A percentile compares a stretch with the other conserved stretches of the same genome.
Conservation (phyloP, 2,329 filamentous ascomycete species). For the Fusarium sulawesiense region DNA sequence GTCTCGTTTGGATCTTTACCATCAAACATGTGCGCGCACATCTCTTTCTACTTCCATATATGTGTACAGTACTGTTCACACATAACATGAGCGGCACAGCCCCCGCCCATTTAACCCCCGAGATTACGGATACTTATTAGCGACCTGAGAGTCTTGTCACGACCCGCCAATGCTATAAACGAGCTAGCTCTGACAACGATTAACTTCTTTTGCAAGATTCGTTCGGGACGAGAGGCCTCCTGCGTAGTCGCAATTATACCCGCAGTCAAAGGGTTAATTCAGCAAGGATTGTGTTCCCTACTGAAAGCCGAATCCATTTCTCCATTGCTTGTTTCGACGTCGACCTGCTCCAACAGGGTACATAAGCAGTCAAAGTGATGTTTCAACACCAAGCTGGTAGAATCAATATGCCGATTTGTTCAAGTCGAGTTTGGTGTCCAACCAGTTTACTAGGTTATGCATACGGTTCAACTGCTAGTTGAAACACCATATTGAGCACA, state of each 20-base stretch:
- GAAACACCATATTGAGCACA: neutral
- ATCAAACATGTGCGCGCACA: conserved; percentile 13
- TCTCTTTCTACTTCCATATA: neutral
- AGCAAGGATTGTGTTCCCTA: neutral
- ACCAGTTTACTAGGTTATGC: conserved; percentile 11
- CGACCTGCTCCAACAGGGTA: neutral
- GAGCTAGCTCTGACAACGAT: conserved; percentile 28
- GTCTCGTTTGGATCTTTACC: conserved; percentile 20
- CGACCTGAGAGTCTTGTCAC: conserved; percentile 9
- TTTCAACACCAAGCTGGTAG: neutral
- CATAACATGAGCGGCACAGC: conserved; percentile 14
- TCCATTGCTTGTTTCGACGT: conserved; percentile 14
- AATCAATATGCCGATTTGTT: neutral
- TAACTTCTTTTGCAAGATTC: conserved; percentile 4
- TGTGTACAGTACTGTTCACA: neutral
- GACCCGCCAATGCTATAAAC: conserved; percentile 20
- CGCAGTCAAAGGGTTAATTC: neutral
- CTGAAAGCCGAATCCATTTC: neutral
- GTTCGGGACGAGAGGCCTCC: conserved; percentile 30
- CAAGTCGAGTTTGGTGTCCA: neutral
- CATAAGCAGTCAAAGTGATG: neutral
- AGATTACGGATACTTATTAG: conserved; percentile 22
- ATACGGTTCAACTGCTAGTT: neutral
- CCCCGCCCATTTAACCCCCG: conserved; percentile 18
- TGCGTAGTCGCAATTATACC: conserved; percentile 6